A percentile compares a stretch with the other conserved stretches of the same genome.
Conservation (phyloP, 2,329 filamentous ascomycete genomes). For the Biscogniauxia mediterranea region DNA sequence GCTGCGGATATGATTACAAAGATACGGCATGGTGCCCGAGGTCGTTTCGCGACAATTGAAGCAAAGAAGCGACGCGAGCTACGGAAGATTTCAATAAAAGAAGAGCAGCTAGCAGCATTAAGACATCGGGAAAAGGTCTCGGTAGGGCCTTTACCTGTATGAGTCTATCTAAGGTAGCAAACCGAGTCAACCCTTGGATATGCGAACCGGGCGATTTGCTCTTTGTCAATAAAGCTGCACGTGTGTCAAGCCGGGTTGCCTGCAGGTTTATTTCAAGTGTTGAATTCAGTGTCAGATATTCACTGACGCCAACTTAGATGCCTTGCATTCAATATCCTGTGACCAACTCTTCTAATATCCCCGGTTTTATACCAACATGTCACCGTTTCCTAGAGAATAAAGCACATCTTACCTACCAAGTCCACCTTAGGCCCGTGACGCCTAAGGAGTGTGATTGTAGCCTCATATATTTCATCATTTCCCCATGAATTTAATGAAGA, state of each 20-base stretch:
- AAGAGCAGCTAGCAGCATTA: slow-evolving; percentile 40
- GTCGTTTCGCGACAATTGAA: slow-evolving; percentile 54
- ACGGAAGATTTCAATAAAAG: slow-evolving; percentile 35
- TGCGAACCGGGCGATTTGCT: not conserved
- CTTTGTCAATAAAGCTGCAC: not conserved
- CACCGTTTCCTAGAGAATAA: not conserved
- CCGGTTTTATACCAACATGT: not conserved
- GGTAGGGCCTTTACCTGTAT: slow-evolving; percentile 51
- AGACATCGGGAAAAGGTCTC: slow-evolving; percentile 50
- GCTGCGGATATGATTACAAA: slow-evolving; percentile 92
- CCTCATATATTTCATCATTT: not conserved
- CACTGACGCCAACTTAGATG: not conserved
- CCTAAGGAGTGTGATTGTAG: not conserved
- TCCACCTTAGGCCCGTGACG: not conserved
- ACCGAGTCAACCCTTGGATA: not conserved
- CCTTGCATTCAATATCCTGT: not conserved
- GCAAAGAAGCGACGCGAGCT: slow-evolving; percentile 50
- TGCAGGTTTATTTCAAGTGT: not conserved
- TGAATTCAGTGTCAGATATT: not conserved
- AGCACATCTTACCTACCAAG: not conserved
- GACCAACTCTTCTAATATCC: not conserved
- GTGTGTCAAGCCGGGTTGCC: not conserved
- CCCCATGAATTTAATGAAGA: not conserved
- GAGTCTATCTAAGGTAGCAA: slow-evolving; percentile 7
- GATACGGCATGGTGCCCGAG: slow-evolving; percentile 77